Evolutionary conservation across 208 protist genomes (phyloP).

Genomic region (Chromosphaera perkinsii): DNA sequence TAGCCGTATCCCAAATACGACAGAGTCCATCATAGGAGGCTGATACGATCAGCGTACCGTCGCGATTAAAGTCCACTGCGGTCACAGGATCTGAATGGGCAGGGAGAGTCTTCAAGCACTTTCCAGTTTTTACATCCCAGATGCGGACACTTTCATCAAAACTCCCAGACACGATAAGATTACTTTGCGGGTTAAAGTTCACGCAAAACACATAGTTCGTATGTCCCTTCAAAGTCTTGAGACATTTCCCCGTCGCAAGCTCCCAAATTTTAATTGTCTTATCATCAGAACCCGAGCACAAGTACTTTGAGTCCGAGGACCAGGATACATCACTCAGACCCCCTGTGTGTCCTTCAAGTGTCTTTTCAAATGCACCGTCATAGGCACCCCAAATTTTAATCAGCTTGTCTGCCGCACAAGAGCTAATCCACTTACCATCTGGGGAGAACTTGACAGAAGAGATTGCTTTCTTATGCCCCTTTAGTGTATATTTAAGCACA

Average conservation of each 20-base stretch:
- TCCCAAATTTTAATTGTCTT: slow-evolving; percentile 64
- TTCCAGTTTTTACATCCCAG: slow-evolving; percentile 63
- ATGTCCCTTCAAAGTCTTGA: slow-evolving; percentile 63
- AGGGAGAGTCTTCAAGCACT: slow-evolving; percentile 51
- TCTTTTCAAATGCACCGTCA: slow-evolving; percentile 34
- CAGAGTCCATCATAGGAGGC: slow-evolving; percentile 62
- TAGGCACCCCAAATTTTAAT: slow-evolving; percentile 61
- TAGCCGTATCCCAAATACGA: slow-evolving; percentile 69
- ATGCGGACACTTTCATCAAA: slow-evolving; percentile 71
- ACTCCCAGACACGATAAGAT: slow-evolving; percentile 68
- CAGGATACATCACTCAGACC: slow-evolving; percentile 55
- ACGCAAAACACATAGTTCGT: slow-evolving; percentile 67
- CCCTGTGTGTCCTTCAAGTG: slow-evolving; percentile 25
- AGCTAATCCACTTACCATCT: slow-evolving; percentile 59
- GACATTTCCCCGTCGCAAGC: slow-evolving; percentile 33
- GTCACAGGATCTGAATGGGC: slow-evolving; percentile 73
- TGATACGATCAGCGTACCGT: slow-evolving; percentile 68
- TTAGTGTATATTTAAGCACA: slow-evolving; percentile 34
- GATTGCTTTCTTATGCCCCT: slow-evolving; percentile 60
- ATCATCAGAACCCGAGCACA: slow-evolving; percentile 65
- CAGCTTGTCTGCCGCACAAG: slow-evolving; percentile 58
- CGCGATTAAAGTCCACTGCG: slow-evolving; percentile 67
- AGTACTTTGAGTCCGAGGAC: slow-evolving; percentile 51
- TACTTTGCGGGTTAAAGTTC: slow-evolving; percentile 66
- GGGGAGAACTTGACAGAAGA: slow-evolving; percentile 65